Evolutionary conservation across 352 stramenopile genomes (phyloP), one percentile per base, ranked within the genome.

Genomic region (Globisporangium camurandrum): DNA sequence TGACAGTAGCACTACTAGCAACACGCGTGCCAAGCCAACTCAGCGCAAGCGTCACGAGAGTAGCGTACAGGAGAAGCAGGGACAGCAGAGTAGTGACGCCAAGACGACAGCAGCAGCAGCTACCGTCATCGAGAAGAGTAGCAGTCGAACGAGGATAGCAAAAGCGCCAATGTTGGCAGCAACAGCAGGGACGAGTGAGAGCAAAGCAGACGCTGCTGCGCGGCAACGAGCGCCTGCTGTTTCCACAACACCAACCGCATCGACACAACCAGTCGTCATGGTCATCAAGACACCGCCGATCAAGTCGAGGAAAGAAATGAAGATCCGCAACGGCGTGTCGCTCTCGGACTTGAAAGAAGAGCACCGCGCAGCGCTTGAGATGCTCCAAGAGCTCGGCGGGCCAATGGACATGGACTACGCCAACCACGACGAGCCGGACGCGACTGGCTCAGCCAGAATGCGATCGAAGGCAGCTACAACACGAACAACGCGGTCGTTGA

Each of bases 331-430:
- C 19, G 73, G 76, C 9, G 61, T 86, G 16, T 90, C 82, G 12
- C 62, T 93, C 22, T 72, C 76, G 3, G 76, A 86, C 50, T 51
- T 93, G 1, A 86, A 84, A 49, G 64, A 84, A 17, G 82, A 93
- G 24, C 82, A 93, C 52, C 75, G 68, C 3, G 75, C 74, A 22
- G 82, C 82, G 20, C 59, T 90, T 19, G 66, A 80, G 34, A 69
- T 93, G 58, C 67, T 93, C 1, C 63, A 84, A 24, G 78, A 89
- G 51, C 69, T 93, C 0, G 82, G 79, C 3, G 82, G 75, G 1
- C 73, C 78, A 7, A 16, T 81, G 11, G 73, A 86, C 31, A 48
- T 46, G 4, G 65, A 77, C 39, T 67, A 69, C n/a, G 49, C n/a
- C n/a, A n/a, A 66, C 22, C 46, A 62, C 4, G 30, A 33, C 20